phyloP scores from a whole-genome alignment of 768 basidiomycete species.

The Neoboletus brunneissimus region DNA sequence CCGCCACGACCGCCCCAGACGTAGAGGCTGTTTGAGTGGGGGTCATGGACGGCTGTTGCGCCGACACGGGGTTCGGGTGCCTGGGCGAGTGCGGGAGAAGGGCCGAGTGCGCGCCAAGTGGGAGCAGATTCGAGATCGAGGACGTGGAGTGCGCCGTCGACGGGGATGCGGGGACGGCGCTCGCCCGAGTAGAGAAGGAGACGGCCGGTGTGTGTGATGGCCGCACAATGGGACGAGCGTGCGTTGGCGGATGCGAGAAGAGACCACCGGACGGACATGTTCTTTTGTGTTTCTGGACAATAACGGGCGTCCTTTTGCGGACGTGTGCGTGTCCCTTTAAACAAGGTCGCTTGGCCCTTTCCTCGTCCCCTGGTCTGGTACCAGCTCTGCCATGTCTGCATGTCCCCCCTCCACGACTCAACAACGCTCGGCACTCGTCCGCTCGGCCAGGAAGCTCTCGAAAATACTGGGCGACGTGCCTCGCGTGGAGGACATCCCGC shows the following conservation, averaged over 20 bases:
- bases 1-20: conserved; percentile 49
- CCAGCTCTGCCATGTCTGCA: conserved; percentile 17
- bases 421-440: conserved; percentile 55
- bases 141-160: conserved; percentile 34
- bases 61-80: conserved; percentile 23
- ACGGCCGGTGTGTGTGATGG: conserved; percentile 25
- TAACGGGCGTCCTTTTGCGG: too few relatives aligned
- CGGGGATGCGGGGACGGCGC: conserved; percentile 40
- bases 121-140: conserved; percentile 19
- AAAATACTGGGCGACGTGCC: conserved; percentile 58
- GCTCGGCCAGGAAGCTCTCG: conserved; percentile 57
- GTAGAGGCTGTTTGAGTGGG: conserved; percentile 28
- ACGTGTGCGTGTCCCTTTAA: too few relatives aligned
- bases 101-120: conserved; percentile 19
- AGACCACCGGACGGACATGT: too few relatives aligned
- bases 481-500: conserved; percentile 33
- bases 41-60: conserved; percentile 21
- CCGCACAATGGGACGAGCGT: conserved; percentile 44
- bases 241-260: conserved; percentile 21
- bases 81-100: conserved; percentile 17
- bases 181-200: conserved; percentile 45
- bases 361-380: conserved; percentile 30
- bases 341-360: too few relatives aligned
- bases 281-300: too few relatives aligned
- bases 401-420: conserved; percentile 44